Percentiles rank a stretch among this genome's conserved stretches.
Conservation (phyloP, 202 grass and related monocot species). For the Schoenoplectus triqueter region DNA sequence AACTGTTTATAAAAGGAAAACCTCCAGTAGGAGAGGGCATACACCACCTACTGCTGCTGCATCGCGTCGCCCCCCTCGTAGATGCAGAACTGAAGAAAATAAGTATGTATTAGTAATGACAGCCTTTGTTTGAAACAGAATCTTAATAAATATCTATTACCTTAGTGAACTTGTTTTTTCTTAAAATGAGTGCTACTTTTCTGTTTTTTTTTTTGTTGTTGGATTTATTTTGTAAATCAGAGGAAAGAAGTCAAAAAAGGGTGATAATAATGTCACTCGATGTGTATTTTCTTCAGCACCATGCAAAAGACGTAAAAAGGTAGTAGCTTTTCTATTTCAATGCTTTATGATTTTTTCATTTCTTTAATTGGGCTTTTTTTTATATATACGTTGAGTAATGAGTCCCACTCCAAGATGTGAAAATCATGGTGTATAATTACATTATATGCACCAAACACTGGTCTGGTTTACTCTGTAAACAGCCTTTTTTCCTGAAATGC, state of each 20-base stretch:
- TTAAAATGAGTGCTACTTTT: no score
- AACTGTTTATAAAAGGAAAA: conserved; percentile 35
- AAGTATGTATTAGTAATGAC: conserved; percentile 21
- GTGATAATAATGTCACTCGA: background rate
- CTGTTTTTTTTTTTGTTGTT: background rate
- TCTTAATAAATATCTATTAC: no score
- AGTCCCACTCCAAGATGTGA: no score
- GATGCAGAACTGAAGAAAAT: background rate
- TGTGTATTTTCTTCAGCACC: conserved; percentile 29
- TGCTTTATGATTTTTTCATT: conserved; percentile 1
- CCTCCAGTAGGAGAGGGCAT: background rate
- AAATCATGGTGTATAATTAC: no score
- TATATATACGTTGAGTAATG: no score
- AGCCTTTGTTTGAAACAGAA: background rate
- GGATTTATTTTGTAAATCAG: conserved; percentile 15
- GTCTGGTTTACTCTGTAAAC: background rate
- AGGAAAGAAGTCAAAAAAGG: conserved; percentile 37
- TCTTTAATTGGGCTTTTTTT: background rate
- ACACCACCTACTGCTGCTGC: background rate
- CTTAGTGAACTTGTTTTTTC: no score
- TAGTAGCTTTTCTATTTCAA: background rate
- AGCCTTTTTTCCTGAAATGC: background rate
- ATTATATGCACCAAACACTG: background rate
- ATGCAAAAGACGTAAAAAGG: conserved; percentile 29
- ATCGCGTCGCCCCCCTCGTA: conserved; percentile 11